A percentile compares a stretch with the other conserved stretches of the same genome.
These are phyloP conservation scores for Suillus americanus DNA, from an alignment of 768 basidiomycete genomes.

Conservation along the genomic window DNA sequence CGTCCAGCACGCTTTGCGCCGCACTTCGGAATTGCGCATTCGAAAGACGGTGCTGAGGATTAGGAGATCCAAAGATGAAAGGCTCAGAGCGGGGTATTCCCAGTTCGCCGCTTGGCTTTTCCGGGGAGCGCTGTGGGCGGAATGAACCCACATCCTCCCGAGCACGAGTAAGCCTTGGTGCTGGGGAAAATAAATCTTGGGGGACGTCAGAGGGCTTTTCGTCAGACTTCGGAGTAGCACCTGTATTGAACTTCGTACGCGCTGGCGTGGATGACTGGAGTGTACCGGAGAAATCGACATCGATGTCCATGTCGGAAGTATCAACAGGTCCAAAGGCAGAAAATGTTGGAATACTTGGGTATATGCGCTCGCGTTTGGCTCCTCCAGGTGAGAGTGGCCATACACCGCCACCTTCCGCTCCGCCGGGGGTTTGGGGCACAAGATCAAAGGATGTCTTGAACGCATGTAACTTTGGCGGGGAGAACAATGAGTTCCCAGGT, in stretches of 20 bases:
- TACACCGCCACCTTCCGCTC: conserved; percentile 19
- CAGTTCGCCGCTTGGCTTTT: conserved; percentile 3
- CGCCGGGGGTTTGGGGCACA: conserved; percentile 53
- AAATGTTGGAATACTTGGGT: conserved; percentile 39
- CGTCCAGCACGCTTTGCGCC: conserved; percentile 71
- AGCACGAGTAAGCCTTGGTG: conserved; percentile 18
- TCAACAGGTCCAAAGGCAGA: conserved; percentile 32
- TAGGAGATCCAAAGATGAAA: conserved; percentile 80
- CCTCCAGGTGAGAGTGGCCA: conserved; percentile 42
- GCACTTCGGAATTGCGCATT: conserved; percentile 67
- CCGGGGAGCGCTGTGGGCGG: conserved; percentile 17
- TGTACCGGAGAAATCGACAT: conserved; percentile 38
- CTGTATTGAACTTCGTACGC: conserved; percentile 24
- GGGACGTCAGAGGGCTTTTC: conserved; percentile 33
- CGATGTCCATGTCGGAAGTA: conserved; percentile 33
- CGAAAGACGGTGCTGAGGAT: conserved; percentile 59
- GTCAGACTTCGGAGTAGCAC: conserved; percentile 24
- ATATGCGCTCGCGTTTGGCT: conserved; percentile 30
- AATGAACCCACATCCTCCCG: conserved; percentile 13
- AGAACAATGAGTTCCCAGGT: conserved; percentile 23
- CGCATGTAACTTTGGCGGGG: conserved; percentile 66
- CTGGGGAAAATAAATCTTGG: conserved; percentile 43
- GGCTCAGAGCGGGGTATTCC: conserved; percentile 36
- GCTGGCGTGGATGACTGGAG: conserved; percentile 19
- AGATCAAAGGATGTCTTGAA: conserved; percentile 71